Evolutionary conservation across 345 rosid species (phyloP), one percentile per base, ranked within the genome.

Genomic region (Salix dunnii): DNA sequence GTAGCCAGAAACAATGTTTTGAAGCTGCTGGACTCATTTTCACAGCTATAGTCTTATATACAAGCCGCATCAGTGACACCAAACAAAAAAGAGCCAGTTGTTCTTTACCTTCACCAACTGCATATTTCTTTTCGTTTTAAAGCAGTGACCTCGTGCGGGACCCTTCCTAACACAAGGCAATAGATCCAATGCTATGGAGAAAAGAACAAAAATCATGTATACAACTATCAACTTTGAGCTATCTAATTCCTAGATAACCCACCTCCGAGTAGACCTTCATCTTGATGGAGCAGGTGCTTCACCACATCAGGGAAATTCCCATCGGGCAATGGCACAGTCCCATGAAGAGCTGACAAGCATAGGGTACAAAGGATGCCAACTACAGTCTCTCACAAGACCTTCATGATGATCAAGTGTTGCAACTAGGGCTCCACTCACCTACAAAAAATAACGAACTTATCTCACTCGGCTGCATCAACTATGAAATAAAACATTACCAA

Each of bases 331-430:
- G 21, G 36, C 64, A 7, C 90, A 84, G 1, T 89, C 91, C 94
- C 94, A 89, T 1, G 94, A 88, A 55, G 91, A 91, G 77, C 85
- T 91, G 38, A 91, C 77, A 2, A 91, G 64, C 83, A 82, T 79
- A 0, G 91, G 92, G 67, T 88, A 82, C 68, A 36, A 21, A 0
- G 94, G 94, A 68, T 89, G 94, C 94, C 94, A 91, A 71, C 87
- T 89, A 68, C 91, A 89, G 76, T 91, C 94, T 76, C 94, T 88
- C 13, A 89, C 89, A 9, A 90, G 84, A 49, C 68, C 82, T 2
- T 33, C 70, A 17, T 88, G 91, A 74, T 74, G 64, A 12, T 83
- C 70, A 3, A 87, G 84, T 75, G n/a, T 79, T 23, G 86, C 91
- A 42, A 86, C 94, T 78, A 72, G 82, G 62, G 78, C 82, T 58